Percentiles rank a stretch among this genome's conserved stretches.
phyloP scores from a whole-genome alignment of 139 green algal species.

The Auxenochlorella pyrenoidosa region DNA sequence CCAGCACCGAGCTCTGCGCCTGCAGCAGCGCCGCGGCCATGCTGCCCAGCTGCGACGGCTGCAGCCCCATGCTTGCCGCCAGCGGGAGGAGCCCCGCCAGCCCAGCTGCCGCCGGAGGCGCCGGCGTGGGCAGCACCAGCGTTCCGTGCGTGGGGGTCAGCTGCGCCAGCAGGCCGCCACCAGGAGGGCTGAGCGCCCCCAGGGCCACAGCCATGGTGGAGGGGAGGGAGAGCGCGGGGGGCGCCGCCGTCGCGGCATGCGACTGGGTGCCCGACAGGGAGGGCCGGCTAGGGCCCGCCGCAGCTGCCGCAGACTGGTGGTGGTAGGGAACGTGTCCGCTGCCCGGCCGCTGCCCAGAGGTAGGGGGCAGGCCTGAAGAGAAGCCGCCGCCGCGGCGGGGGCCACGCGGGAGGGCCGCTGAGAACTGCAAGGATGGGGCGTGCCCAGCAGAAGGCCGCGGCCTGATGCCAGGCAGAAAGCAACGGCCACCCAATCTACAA shows the following conservation, averaged over 20 bases:
- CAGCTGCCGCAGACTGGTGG: constrained; percentile 14
- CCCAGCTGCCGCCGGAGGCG: background rate
- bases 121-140: background rate
- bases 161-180: background rate
- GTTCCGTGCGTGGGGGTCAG: background rate
- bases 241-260: background rate
- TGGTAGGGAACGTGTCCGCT: background rate
- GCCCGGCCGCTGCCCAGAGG: constrained; percentile 5
- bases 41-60: constrained; percentile 19
- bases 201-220: constrained; percentile 21
- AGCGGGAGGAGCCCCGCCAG: constrained; percentile 16
- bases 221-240: background rate
- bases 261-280: constrained; percentile 19
- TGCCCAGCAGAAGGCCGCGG: background rate
- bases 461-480: background rate
- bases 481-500: background rate
- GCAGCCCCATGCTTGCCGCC: constrained; percentile 27
- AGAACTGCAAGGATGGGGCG: background rate
- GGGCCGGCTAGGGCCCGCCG: constrained; percentile 15
- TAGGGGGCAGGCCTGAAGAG: constrained; percentile 14
- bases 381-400: constrained; percentile 1
- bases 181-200: constrained; percentile 9
- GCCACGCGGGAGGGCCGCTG: background rate
- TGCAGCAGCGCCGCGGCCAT: constrained; percentile 27
- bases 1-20: constrained; percentile 21